phyloP scores from a whole-genome alignment of 257 asterid species.

The Handroanthus guayacan region DNA sequence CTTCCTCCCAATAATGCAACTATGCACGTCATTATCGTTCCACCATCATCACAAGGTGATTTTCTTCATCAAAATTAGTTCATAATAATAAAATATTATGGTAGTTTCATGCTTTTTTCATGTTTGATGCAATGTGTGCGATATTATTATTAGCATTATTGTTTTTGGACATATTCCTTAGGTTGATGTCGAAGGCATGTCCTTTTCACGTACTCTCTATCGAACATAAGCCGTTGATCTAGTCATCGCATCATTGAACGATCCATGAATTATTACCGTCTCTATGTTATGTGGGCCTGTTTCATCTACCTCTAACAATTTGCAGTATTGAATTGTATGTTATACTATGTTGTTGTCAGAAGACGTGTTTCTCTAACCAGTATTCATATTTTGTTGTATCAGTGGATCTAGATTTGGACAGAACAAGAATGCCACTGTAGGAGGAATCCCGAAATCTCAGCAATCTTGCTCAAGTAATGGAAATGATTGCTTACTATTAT shows the following conservation, averaged over 20 bases:
- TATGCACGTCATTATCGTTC: conserved; percentile 75
- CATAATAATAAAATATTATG: no score
- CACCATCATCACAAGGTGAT: conserved; percentile 69
- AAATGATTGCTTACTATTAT: no score
- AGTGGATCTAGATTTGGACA: conserved; percentile 41
- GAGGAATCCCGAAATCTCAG: neutral
- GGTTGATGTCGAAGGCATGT: no score
- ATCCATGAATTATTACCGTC: no score
- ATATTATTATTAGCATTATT: neutral
- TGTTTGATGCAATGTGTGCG: neutral
- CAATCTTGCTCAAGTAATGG: conserved; percentile 37
- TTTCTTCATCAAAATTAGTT: neutral
- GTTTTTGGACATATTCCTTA: no score
- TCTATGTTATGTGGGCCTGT: no score
- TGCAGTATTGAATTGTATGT: neutral
- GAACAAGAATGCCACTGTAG: conserved; percentile 33
- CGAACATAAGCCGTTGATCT: no score
- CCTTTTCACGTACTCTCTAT: no score
- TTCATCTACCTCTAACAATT: no score
- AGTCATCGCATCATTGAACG: no score
- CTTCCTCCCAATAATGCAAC: conserved; percentile 92
- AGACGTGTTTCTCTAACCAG: neutral
- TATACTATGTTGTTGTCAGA: neutral
- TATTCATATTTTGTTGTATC: conserved; percentile 28
- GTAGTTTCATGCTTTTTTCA: neutral